Percentiles rank a stretch among this genome's conserved stretches.
phyloP scores from a whole-genome alignment of 371 early-diverging fungal genomes.

The Lichtheimia ornata region DNA sequence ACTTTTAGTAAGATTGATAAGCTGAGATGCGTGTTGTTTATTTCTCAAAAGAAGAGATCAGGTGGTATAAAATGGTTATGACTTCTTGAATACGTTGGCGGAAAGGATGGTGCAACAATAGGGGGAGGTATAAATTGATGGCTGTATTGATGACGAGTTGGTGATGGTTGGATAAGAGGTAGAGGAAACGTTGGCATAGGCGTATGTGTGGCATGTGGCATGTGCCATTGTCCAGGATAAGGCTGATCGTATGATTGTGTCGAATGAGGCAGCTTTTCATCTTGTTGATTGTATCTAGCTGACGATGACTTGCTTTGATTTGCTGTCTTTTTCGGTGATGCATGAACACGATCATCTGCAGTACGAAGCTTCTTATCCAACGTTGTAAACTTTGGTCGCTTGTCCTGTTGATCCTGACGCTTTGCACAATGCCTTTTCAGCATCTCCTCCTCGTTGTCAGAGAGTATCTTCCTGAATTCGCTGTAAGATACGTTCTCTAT shows the following conservation, averaged over 20 bases:
- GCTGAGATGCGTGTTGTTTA: background rate
- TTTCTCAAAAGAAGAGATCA: slow-evolving; percentile 32
- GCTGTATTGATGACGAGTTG: background rate
- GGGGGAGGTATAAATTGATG: background rate
- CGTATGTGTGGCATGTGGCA: background rate
- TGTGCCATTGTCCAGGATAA: too few species aligned
- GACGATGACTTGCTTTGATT: background rate
- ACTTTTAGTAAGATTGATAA: too few species aligned
- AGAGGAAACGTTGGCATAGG: too few species aligned
- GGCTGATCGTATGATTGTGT: background rate
- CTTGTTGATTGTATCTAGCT: background rate
- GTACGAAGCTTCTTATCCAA: slow-evolving; percentile 1
- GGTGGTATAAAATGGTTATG: slow-evolving; percentile 32
- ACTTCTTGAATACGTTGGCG: background rate
- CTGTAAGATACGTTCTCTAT: slow-evolving; percentile 34
- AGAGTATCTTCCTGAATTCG: slow-evolving; percentile 33
- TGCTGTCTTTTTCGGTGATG: background rate
- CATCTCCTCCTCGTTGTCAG: slow-evolving; percentile 28
- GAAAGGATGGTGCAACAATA: background rate
- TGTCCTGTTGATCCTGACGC: slow-evolving; percentile 6
- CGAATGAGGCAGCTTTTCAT: background rate
- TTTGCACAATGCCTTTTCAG: slow-evolving; percentile 19
- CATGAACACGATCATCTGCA: background rate
- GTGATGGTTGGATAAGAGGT: background rate
- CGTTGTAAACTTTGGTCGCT: slow-evolving; percentile 11